Evolutionary conservation across 116 monocot species (phyloP).

Genomic region (Dioscorea cayenensis): DNA sequence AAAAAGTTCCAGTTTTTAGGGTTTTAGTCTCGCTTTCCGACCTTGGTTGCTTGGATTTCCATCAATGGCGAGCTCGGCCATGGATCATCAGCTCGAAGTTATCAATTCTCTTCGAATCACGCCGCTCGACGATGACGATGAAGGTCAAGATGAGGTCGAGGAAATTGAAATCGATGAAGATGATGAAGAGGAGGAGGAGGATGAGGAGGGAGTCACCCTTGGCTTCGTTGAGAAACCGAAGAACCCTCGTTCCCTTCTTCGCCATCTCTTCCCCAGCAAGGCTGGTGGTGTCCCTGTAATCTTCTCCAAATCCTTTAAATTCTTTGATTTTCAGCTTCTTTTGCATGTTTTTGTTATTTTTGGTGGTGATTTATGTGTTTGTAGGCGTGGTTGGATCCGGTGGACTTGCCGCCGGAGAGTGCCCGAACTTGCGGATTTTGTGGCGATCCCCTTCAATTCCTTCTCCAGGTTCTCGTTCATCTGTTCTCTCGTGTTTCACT

Average conservation of each 20-base stretch:
- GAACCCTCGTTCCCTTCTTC: slow-evolving; percentile 50
- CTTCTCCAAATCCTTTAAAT: not conserved
- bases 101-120: slow-evolving; percentile 26
- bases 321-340: not conserved
- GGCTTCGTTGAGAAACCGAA: slow-evolving; percentile 71
- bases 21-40: too few species aligned
- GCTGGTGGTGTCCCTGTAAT: slow-evolving; percentile 74
- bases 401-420: slow-evolving; percentile 53
- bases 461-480: slow-evolving; percentile 59
- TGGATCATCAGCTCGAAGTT: slow-evolving; percentile 4
- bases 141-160: slow-evolving; percentile 3
- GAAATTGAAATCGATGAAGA: slow-evolving; percentile 13
- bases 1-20: too few species aligned
- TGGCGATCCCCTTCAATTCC: slow-evolving; percentile 75
- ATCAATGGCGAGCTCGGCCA: not conserved
- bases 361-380: not conserved
- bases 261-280: slow-evolving; percentile 88
- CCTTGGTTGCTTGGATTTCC: too few species aligned
- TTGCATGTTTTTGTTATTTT: not conserved
- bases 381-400: slow-evolving; percentile 87
- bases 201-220: slow-evolving; percentile 42
- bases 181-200: slow-evolving; percentile 47
- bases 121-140: slow-evolving; percentile 17
- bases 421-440: slow-evolving; percentile 66
- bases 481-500: not conserved